Evolutionary conservation across 108 stramenopile genomes (phyloP).

Genomic region (Conticribra weissflogii): DNA sequence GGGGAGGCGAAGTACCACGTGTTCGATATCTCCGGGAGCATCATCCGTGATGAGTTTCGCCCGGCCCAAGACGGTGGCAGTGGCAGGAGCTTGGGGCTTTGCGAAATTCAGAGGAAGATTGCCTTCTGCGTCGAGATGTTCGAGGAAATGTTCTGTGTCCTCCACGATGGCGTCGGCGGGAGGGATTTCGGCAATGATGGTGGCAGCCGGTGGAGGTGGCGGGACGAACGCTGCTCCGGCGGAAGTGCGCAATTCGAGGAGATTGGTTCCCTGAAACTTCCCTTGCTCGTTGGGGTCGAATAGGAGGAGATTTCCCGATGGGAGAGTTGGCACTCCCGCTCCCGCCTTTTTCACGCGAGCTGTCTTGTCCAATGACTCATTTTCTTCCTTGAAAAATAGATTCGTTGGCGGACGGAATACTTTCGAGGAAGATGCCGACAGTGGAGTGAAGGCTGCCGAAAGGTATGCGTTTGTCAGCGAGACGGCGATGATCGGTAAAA

Average conservation of each 20-base stretch:
- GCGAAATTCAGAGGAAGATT: conserved; percentile 67
- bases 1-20: conserved; percentile 71
- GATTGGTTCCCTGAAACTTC: conserved; percentile 56
- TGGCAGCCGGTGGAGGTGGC: conserved; percentile 27
- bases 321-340: conserved; percentile 50
- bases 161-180: conserved; percentile 26
- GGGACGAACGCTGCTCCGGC: conserved; percentile 9
- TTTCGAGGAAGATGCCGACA: background rate
- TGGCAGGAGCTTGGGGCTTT: conserved; percentile 71
- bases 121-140: conserved; percentile 67
- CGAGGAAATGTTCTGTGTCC: conserved; percentile 80
- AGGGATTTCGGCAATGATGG: conserved; percentile 25
- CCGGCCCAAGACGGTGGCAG: conserved; percentile 75
- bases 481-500: background rate
- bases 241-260: conserved; percentile 43
- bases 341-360: conserved; percentile 43
- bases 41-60: conserved; percentile 64
- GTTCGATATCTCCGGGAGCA: conserved; percentile 89
- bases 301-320: conserved; percentile 46
- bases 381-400: background rate
- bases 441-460: background rate
- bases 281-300: conserved; percentile 74
- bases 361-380: too few species aligned
- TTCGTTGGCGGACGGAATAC: background rate
- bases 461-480: background rate